These are phyloP conservation scores for Dendrothele bispora DNA, from an alignment of 768 basidiomycete species.

Conservation along the genomic window DNA sequence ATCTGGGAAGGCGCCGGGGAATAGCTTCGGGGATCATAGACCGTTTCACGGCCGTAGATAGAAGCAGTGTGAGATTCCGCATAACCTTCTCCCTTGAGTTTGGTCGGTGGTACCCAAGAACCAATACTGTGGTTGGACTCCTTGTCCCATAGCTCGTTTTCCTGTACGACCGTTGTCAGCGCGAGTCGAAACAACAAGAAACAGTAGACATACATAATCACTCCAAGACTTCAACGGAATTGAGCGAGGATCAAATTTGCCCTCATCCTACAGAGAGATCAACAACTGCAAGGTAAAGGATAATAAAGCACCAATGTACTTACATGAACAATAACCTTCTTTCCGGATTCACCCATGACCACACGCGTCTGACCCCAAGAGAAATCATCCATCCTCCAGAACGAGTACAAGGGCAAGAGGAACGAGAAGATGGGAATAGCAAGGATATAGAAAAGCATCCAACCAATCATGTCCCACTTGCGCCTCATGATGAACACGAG, in stretches of 20 bases:
- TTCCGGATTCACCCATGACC: conserved; percentile 91
- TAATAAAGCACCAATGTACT: conserved; percentile 25
- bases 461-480: conserved; percentile 99
- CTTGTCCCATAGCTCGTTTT: conserved; percentile 97
- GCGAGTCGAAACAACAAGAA: not conserved
- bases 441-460: conserved; percentile 95
- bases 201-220: conserved; percentile 71
- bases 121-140: conserved; percentile 95
- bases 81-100: conserved; percentile 71
- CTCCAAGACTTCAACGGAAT: conserved; percentile 98
- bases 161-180: conserved; percentile 39
- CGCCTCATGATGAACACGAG: conserved; percentile 88
- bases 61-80: conserved; percentile 78
- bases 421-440: conserved; percentile 94
- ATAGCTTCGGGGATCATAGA: conserved; percentile 73
- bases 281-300: conserved; percentile 9
- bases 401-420: conserved; percentile 90
- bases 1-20: conserved; percentile 77
- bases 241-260: conserved; percentile 90
- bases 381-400: conserved; percentile 99
- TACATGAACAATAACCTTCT: conserved; percentile 94
- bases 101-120: conserved; percentile 84
- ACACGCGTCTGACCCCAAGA: conserved; percentile 93
- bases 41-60: conserved; percentile 84
- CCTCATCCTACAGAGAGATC: conserved; percentile 71